Evolutionary conservation across 2,329 filamentous ascomycete species (phyloP).

Genomic region (Pseudogymnoascus sp.): DNA sequence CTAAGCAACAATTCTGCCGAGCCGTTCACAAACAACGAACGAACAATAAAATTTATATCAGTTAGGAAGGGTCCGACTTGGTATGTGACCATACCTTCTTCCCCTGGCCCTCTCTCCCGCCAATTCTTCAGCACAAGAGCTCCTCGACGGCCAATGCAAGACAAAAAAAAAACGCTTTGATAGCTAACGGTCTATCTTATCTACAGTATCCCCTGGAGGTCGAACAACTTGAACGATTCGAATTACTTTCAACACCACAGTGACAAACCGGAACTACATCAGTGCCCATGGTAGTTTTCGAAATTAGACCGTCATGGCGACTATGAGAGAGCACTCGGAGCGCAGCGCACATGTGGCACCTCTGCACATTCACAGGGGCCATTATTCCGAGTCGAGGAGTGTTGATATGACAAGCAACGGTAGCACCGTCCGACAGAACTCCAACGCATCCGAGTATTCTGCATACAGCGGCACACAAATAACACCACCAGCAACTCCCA

Average conservation of each 20-base stretch:
- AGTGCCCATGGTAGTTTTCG: neutral
- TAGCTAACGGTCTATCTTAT: neutral
- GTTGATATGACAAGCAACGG: neutral
- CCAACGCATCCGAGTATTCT: constrained; percentile 13
- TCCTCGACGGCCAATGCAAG: neutral
- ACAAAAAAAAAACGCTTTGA: neutral
- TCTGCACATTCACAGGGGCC: constrained; percentile 3
- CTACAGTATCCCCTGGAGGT: constrained; percentile 1
- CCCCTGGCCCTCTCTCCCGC: neutral
- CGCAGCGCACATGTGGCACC: constrained; percentile 4
- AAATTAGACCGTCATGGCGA: constrained; percentile 7
- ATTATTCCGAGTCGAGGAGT: constrained; percentile 8
- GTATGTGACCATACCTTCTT: constrained; percentile 7
- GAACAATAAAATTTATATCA: neutral
- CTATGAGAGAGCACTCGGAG: constrained; percentile 6
- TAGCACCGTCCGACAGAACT: neutral
- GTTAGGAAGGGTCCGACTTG: constrained; percentile 2
- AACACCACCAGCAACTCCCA: constrained; percentile 70
- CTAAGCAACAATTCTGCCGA: neutral
- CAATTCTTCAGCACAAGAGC: neutral
- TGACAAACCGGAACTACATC: neutral
- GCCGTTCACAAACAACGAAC: neutral
- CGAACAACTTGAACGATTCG: neutral
- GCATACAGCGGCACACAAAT: constrained; percentile 43
- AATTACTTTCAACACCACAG: neutral